Evolutionary conservation across 192 early-diverging fungal species (phyloP), one percentile per base, ranked within the genome.

Genomic region (Rhizoclosmatium globosum): DNA sequence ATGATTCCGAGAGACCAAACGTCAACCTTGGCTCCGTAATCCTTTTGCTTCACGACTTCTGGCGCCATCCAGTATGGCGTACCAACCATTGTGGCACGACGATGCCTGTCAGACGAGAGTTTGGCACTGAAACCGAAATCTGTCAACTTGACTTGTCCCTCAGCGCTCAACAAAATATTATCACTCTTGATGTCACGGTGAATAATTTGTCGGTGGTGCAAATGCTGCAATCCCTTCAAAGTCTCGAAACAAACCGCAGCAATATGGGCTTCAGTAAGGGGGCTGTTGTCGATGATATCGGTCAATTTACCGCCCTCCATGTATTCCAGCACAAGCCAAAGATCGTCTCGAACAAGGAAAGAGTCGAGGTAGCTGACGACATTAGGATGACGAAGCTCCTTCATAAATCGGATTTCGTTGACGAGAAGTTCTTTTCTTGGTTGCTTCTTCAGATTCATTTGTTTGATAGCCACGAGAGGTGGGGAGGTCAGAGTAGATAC

Each of bases 251-350:
- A 95, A 62, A 95, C 89, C 19, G 94, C 92, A 0, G 92, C 90
- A 80, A 96, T 95, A 70, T 96, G 93, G 11, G 87, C 83, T 82
- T 96, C 95, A 0, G 84, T 89, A 87, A 96, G 89, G 38, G 82
- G 95, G 87, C 96, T 97, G 83, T 93, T 93, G 61, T 90, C 89
- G 82, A 99, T 98, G 42, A 98, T 93, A 81, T 99, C 97, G 43
- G 97, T 99, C 83, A 99, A 86, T 19, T 96, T 91, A 65, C 97
- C 97, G 57, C 96, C 97, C 82, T 99, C 97, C 97, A 99, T 99
- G 84, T 94, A 97, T 87, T 99, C 97, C 95, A 99, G 96, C 23
- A 99, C 92, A n/a, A 99, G 95, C 97, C 97, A 99, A 68, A 99
- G 86, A 48, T 98, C 96, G 42, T 87, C 86, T 78, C 90, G 91